Evolutionary conservation across 2,329 filamentous ascomycete species (phyloP), one percentile per base, ranked within the genome.

Genomic region (Aspergillus novofumigatus): DNA sequence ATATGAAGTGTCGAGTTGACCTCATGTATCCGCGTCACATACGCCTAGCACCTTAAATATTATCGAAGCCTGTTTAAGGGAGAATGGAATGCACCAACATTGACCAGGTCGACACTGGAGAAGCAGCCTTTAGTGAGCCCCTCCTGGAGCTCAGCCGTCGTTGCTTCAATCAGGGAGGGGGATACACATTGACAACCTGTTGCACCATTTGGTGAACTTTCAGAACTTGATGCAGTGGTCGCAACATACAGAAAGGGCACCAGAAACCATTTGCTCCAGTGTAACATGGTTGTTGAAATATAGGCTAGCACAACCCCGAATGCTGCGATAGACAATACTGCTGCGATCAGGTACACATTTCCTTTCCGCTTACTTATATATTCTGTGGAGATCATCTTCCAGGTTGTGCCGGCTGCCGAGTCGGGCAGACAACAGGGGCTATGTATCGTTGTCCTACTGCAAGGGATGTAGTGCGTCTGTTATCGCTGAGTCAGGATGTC

Each of bases 101-200:
- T 75, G 48, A 85, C 83, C 20, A 86, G 70, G 56, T 86, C 80
- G n/a, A 81, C 78, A 62, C 81, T 85, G 1, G 78, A 83, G 60
- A 83, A 86, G n/a, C 75, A 70, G 2, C 77, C 77, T 20, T 69
- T 69, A 48, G 79, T 74, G 9, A 86, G 69, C 1, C 83, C 83
- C 44, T 68, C 64, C 26, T 74, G 69, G 23, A 86, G 71, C 25
- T 84, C 77, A 48, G 84, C 81, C 1, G 76, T 73, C 0, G 79
- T 81, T 11, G 78, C 82, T 62, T 84, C 76, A 20, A 83, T 71
- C 29, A 86, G 69, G 7, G 69, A 64, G 10, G 74, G 74, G 55
- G 69, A 71, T n/a, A 29, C 45, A 28, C 66, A 67, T 17, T 41
- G 21, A 23, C 42, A 49, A 23, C 17, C 32, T 25, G 20, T 25